These are phyloP conservation scores for Mycena indigotica DNA, from an alignment of 768 basidiomycete species.

Conservation along the genomic window DNA sequence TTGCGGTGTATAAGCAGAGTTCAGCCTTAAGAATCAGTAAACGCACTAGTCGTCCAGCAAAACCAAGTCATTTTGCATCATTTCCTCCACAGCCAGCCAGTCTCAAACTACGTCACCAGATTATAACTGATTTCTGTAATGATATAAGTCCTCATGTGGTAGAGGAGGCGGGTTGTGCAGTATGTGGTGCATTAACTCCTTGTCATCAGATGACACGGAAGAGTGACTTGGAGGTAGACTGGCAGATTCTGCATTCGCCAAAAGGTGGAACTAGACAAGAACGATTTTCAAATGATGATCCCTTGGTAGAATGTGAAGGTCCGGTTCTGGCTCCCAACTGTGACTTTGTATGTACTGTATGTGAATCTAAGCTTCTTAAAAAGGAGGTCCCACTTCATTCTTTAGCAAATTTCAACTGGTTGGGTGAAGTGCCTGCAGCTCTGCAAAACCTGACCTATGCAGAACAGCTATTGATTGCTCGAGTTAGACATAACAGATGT, in stretches of 20 bases:
- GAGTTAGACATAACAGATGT: no score
- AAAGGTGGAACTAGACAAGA: constrained; percentile 10
- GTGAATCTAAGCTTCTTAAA: constrained; percentile 9
- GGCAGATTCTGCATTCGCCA: not conserved
- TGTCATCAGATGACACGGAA: not conserved
- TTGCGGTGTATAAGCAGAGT: no score
- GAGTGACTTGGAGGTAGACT: not conserved
- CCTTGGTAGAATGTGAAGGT: constrained; percentile 6
- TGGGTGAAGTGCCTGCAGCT: constrained; percentile 38
- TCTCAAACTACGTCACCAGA: no score
- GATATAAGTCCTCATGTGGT: no score
- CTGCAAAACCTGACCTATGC: no score
- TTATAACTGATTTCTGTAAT: no score
- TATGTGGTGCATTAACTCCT: not conserved
- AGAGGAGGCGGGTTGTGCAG: not conserved
- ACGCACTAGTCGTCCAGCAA: no score
- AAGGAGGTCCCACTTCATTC: constrained; percentile 26
- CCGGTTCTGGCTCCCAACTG: constrained; percentile 22
- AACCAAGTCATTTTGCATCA: no score
- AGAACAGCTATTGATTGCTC: no score
- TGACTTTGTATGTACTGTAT: constrained; percentile 19
- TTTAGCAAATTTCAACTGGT: constrained; percentile 39
- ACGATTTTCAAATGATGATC: constrained; percentile 2
- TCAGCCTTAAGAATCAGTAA: no score
- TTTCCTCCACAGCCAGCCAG: no score